Base-by-base conservation (phyloP, 495 filamentous ascomycete genomes). In the Sabuloglossum arenarium region DNA sequence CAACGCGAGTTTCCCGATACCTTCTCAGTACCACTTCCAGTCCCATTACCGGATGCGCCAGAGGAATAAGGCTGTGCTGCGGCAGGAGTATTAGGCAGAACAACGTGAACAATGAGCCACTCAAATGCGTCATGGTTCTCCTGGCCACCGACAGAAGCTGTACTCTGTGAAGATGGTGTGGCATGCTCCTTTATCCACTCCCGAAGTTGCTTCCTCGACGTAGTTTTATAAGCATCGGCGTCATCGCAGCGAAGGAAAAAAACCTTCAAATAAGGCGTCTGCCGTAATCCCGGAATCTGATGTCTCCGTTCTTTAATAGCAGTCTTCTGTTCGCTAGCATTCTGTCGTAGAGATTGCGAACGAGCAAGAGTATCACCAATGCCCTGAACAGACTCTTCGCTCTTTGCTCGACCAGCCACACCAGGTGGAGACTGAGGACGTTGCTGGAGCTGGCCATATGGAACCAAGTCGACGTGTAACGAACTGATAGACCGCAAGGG, bases 91-190 rank as follows among this genome's bases (percentile, higher is more conserved):
- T 88, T 86, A 16, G 85, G 80, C 49, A 91, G 75, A 16, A 93
- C 80, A 54, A 98, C 81, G 65, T 97, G 91, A 11, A 98, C 61
- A 56, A 98, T 88, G 19, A 98, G 73, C 90, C 90, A 98, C 64
- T 98, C 93, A 63, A 85, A 95, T 3, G 93, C 93, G 71, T 97
- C 93, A 65, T 98, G 91, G 34, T 83, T 76, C 73, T 95, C 79
- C 61, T 81, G 81, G 31, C 75, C 73, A 42, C 67, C 74, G 16
- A 66, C 69, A 8, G 71, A 64, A 1, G 72, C 62, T 19, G 63
- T 70, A 37, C 70, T 69, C 24, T 68, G 68, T 12, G 69, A 63
- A n/a, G 67, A 60, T 19, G 72, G 69, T 0, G 85, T 82, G 59
- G 43, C 25, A 56, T 94, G 79, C 8, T 75, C 69, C 64, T 87